phyloP scores from a whole-genome alignment of 1,284 basidiomycete genomes.

The Amylostereum areolatum region DNA sequence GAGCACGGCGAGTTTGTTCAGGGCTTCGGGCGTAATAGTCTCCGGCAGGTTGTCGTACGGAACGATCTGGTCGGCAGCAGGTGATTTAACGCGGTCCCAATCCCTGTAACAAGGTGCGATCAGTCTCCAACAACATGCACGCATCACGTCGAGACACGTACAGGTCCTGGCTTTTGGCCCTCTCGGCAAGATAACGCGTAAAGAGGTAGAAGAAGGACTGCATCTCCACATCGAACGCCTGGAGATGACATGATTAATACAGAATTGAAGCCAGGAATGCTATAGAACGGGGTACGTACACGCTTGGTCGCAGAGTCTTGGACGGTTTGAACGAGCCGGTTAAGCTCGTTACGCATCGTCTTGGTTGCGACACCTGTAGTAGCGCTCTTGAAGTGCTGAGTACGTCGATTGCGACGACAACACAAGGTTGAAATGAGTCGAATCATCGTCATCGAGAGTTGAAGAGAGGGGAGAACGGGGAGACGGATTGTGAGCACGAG shows the following conservation, averaged over 20 bases:
- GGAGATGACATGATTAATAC: slow-evolving; percentile 8
- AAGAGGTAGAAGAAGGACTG: slow-evolving; percentile 95
- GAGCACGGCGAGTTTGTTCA: slow-evolving; percentile 91
- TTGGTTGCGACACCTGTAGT: slow-evolving; percentile 94
- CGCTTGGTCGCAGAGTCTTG: slow-evolving; percentile 72
- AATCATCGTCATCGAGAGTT: too few relatives aligned
- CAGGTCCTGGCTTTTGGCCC: slow-evolving; percentile 90
- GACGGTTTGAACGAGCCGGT: slow-evolving; percentile 78
- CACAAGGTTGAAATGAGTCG: neutral
- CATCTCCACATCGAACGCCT: slow-evolving; percentile 96
- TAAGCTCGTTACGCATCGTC: slow-evolving; percentile 95
- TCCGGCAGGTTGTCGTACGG: slow-evolving; percentile 70
- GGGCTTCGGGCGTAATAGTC: slow-evolving; percentile 56
- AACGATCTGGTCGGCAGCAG: slow-evolving; percentile 84
- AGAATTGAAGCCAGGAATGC: slow-evolving; percentile 1
- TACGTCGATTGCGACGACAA: neutral
- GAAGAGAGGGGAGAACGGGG: slow-evolving; percentile 2
- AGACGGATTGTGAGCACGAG: slow-evolving; percentile 6
- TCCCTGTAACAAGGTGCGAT: slow-evolving; percentile 64
- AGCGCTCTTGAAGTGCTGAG: slow-evolving; percentile 83
- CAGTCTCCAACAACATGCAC: too few relatives aligned
- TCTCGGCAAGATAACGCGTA: slow-evolving; percentile 90
- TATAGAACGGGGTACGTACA: slow-evolving; percentile 39
- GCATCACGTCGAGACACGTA: slow-evolving; percentile 38
- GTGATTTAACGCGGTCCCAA: slow-evolving; percentile 94